Conservation (phyloP, 164 flowering plant genomes). For the Taxillus chinensis region DNA sequence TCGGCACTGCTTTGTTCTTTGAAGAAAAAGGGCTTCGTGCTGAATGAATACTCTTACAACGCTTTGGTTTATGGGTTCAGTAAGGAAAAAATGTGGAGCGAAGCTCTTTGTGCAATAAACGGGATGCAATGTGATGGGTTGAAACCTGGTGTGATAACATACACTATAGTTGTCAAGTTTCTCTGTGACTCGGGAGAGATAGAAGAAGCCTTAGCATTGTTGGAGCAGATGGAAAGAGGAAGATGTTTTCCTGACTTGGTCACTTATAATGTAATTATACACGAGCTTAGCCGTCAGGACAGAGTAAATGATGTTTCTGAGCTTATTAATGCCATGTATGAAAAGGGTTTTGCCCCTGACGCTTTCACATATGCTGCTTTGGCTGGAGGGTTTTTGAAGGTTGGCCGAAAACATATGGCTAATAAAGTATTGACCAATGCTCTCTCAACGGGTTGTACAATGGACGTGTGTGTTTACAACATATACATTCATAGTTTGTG, state of each 20-base stretch:
- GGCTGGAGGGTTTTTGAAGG: conserved; percentile 38
- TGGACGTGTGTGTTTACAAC: conserved; percentile 31
- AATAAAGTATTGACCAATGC: conserved; percentile 13
- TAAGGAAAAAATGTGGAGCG: conserved; percentile 25
- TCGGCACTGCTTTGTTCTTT: conserved; percentile 27
- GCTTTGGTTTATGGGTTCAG: conserved; percentile 48
- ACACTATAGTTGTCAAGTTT: conserved; percentile 30
- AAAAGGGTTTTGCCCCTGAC: conserved; percentile 33
- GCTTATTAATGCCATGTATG: conserved; percentile 18
- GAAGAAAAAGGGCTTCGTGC: conserved; percentile 31
- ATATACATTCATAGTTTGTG: conserved; percentile 33
- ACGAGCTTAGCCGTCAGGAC: conserved; percentile 22
- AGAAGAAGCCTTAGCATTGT: conserved; percentile 17
- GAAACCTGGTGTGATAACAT: conserved; percentile 33
- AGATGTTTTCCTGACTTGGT: conserved; percentile 40
- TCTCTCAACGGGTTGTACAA: conserved; percentile 15
- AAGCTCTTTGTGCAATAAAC: conserved; percentile 23
- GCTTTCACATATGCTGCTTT: conserved; percentile 33
- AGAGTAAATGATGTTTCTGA: conserved; percentile 21
- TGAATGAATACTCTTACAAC: conserved; percentile 32
- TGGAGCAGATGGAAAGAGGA: conserved; percentile 27
- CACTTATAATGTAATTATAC: conserved; percentile 37
- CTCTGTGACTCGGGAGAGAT: conserved; percentile 27
- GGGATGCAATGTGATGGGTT: conserved; percentile 34
- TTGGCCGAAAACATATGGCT: conserved; percentile 18